Percentiles rank a stretch among this genome's conserved stretches.
Evolutionary conservation across 139 green algal species (phyloP).

Genomic region (Chlorella vulgaris): DNA sequence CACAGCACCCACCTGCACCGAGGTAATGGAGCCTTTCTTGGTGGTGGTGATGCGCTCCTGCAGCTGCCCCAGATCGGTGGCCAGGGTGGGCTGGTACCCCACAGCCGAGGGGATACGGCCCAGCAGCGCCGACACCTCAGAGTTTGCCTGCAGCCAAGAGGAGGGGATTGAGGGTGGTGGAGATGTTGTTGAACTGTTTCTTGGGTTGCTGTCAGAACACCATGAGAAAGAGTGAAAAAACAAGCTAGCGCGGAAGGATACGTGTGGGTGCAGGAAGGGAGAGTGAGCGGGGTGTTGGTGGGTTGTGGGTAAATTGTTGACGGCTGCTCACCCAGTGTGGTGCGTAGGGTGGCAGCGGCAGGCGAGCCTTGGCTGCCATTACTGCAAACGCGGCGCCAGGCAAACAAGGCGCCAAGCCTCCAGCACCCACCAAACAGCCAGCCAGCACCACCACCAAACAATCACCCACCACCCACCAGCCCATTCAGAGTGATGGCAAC

Average conservation of each 20-base stretch:
- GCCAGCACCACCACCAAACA: not conserved
- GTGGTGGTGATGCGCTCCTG: constrained; percentile 99
- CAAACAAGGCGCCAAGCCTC: no score
- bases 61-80: constrained; percentile 95
- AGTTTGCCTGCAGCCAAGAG: constrained; percentile 87
- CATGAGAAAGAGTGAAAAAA: no score
- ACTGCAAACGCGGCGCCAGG: no score
- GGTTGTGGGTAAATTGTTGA: no score
- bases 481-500: no score
- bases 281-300: not conserved
- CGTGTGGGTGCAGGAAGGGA: not conserved
- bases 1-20: constrained; percentile 77
- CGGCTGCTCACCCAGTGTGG: no score
- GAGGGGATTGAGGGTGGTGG: not conserved
- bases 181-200: no score
- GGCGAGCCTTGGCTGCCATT: no score
- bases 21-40: constrained; percentile 98
- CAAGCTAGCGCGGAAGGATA: no score
- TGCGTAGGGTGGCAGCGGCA: no score
- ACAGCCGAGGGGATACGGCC: constrained; percentile 99
- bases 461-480: no score
- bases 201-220: no score
- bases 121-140: constrained; percentile 98
- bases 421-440: not conserved
- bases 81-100: constrained; percentile 98